A percentile compares a stretch with the other conserved stretches of the same genome.
These are phyloP conservation scores for Sicyos baderoa DNA, from an alignment of 306 rosid genomes.

Conservation along the genomic window DNA sequence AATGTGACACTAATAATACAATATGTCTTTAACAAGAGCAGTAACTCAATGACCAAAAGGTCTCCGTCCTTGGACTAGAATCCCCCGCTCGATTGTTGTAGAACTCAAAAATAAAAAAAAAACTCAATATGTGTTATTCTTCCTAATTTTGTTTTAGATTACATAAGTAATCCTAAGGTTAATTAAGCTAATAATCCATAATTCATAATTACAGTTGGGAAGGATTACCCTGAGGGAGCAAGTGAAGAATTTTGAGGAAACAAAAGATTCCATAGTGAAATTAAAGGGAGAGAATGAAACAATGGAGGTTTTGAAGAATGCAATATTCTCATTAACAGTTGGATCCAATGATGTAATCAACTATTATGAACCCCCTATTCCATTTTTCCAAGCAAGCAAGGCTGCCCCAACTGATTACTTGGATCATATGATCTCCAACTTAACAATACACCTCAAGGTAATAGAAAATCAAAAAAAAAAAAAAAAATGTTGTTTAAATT, in stretches of 20 bases:
- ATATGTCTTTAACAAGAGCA: too few relatives aligned
- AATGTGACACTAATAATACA: too few relatives aligned
- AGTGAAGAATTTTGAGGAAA: slow-evolving; percentile 38
- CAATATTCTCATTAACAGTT: slow-evolving; percentile 40
- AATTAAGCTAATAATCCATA: too few relatives aligned
- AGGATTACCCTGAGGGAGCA: slow-evolving; percentile 39
- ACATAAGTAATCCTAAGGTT: too few relatives aligned
- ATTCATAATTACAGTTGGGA: slow-evolving; percentile 26
- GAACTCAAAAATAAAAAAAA: too few relatives aligned
- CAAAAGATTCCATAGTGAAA: slow-evolving; percentile 26
- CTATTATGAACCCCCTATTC: slow-evolving; percentile 39
- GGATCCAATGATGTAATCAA: slow-evolving; percentile 49
- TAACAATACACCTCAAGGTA: slow-evolving; percentile 44
- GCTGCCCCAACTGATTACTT: slow-evolving; percentile 27
- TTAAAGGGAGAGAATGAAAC: slow-evolving; percentile 34
- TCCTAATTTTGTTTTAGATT: not conserved
- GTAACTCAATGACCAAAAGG: too few relatives aligned
- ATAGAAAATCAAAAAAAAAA: too few relatives aligned
- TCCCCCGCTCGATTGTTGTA: too few relatives aligned
- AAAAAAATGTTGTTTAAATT: too few relatives aligned
- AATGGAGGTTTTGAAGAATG: slow-evolving; percentile 30
- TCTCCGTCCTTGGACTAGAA: too few relatives aligned
- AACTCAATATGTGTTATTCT: too few relatives aligned
- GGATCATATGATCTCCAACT: slow-evolving; percentile 40
- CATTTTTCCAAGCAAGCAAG: slow-evolving; percentile 28